A percentile compares a stretch with the other conserved stretches of the same genome.
Conservation (phyloP, 208 protist species). For the Acanthamoeba royreba region DNA sequence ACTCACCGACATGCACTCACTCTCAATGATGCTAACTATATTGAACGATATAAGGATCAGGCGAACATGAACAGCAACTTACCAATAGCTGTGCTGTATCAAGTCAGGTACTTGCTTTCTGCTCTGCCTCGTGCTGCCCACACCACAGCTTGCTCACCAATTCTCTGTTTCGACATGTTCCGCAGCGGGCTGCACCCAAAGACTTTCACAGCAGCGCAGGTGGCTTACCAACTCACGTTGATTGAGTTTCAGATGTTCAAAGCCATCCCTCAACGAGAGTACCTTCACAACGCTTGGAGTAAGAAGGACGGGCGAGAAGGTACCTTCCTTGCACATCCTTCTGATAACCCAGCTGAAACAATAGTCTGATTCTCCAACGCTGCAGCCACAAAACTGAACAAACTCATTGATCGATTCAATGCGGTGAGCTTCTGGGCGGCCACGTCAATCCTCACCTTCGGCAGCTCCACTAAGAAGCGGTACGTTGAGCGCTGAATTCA, state of each 20-base stretch:
- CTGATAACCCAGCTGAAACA: neutral
- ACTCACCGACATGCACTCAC: neutral
- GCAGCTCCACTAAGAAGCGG: neutral
- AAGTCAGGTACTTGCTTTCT: neutral
- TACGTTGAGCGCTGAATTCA: too few species aligned
- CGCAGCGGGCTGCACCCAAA: neutral
- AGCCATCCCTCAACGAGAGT: constrained; percentile 6
- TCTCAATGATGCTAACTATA: neutral
- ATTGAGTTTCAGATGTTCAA: neutral
- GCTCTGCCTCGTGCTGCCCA: neutral
- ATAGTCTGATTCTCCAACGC: neutral
- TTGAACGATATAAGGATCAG: neutral
- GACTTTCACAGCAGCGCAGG: neutral
- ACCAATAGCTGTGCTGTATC: neutral
- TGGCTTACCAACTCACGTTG: neutral
- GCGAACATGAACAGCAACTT: neutral
- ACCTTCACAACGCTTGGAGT: constrained; percentile 5
- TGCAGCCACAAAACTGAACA: neutral
- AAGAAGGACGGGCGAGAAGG: constrained; percentile 36
- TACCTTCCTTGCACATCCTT: neutral
- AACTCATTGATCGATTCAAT: constrained; percentile 41
- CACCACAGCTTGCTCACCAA: neutral
- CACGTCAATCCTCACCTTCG: constrained; percentile 10
- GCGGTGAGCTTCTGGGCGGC: constrained; percentile 43
- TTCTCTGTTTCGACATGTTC: neutral